Conservation (phyloP, 352 stramenopile genomes). For the Globisporangium paddicum region DNA sequence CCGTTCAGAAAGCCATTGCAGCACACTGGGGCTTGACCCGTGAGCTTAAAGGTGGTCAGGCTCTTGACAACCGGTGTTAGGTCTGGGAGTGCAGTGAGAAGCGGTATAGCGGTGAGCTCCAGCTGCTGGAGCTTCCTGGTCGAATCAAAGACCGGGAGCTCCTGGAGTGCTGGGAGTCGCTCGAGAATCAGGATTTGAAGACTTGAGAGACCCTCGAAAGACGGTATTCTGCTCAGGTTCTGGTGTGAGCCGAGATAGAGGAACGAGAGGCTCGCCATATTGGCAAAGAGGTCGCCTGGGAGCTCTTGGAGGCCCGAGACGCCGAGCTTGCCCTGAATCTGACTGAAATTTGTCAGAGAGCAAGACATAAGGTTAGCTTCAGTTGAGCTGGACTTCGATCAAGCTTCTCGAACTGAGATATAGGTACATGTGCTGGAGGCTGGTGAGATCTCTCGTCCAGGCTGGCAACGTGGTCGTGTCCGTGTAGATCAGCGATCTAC, state of each 20-base stretch:
- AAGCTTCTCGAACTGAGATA: neutral
- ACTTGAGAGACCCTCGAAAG: constrained; percentile 11
- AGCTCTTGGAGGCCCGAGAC: constrained; percentile 13
- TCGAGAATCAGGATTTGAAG: constrained; percentile 21
- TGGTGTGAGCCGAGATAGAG: constrained; percentile 14
- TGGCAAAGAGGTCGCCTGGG: constrained; percentile 18
- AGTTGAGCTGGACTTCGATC: neutral
- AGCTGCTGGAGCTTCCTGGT: constrained; percentile 6
- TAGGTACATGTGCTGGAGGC: constrained; percentile 32
- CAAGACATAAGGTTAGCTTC: neutral
- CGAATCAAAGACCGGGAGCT: constrained; percentile 16
- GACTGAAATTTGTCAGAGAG: neutral
- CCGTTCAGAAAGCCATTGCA: constrained; percentile 28
- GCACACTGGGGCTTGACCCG: constrained; percentile 11
- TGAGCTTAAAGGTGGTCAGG: constrained; percentile 14
- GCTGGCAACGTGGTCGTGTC: constrained; percentile 27
- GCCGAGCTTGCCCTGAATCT: constrained; percentile 10
- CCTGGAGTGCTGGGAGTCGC: constrained; percentile 9
- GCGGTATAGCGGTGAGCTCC: constrained; percentile 12
- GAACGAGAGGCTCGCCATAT: constrained; percentile 15
- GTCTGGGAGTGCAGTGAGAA: constrained; percentile 16
- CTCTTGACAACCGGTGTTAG: constrained; percentile 9
- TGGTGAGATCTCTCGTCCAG: constrained; percentile 27
- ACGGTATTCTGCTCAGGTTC: constrained; percentile 8
- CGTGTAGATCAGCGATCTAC: constrained; percentile 36